Base-by-base conservation (phyloP, 768 basidiomycete genomes). In the Pisolithus sp. region DNA sequence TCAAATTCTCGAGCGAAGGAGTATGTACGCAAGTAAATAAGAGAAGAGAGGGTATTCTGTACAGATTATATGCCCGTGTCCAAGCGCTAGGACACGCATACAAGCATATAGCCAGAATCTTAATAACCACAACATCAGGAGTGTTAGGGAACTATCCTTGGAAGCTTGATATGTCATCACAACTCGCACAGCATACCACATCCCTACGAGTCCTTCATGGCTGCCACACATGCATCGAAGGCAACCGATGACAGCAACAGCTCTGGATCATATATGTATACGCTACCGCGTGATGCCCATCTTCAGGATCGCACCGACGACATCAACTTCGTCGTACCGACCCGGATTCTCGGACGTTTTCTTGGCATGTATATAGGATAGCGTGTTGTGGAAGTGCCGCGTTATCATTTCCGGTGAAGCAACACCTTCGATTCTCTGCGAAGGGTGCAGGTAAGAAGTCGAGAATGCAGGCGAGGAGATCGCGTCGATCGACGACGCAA, bases 361-460 rank as follows among this genome's bases (percentile, higher is more conserved):
- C 73, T 83, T 82, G 47, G 76, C 71, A 61, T 88, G 82, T 44
- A 97, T 93, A 64, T 93, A 89, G 18, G 72, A 64, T 44, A 99
- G 71, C 13, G 93, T 93, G 68, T 95, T 97, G 50, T 83, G 79
- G 77, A 98, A 98, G 71, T 99, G 96, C 46, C 90, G 78, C 1
- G 80, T 76, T 58, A 98, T 96, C 86, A 94, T 91, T 42, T 96
- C 94, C 12, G 93, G 90, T 5, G 89, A 86, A 56, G 93, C 86
- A 0, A 93, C 87, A 9, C 91, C 92, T 62, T 98, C 96, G 53
- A 98, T 82, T 23, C 91, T 84, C 58, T 91, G 85, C 0, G 90
- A 85, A 0, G 93, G 89, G 61, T 95, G 92, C 2, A 93, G 81
- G 62, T 94, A 90, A 1, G 66, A 67, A 1, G 61, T 39, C 0